These are phyloP conservation scores for Jasminum sambac DNA, from an alignment of 257 asterid genomes.

Conservation along the genomic window DNA sequence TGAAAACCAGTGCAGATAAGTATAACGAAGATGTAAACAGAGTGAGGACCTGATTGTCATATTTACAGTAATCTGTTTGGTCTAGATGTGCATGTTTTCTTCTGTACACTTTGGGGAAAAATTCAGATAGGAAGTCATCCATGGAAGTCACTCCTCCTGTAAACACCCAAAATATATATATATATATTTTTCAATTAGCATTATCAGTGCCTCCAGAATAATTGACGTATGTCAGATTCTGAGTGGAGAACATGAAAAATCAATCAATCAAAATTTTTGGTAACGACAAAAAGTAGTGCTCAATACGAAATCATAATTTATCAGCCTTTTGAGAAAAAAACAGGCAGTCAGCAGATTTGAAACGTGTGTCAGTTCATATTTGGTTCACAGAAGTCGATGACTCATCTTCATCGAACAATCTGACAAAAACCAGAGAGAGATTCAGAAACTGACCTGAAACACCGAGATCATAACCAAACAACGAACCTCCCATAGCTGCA, in stretches of 20 bases:
- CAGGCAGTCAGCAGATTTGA: too few species aligned
- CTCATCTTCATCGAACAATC: not conserved
- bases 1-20: slow-evolving; percentile 63
- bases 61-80: slow-evolving; percentile 78
- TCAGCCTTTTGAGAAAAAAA: too few species aligned
- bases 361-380: too few species aligned
- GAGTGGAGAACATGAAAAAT: too few species aligned
- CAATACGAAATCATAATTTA: too few species aligned
- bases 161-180: slow-evolving; percentile 1
- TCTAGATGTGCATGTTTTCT: slow-evolving; percentile 47
- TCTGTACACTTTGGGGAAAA: slow-evolving; percentile 62
- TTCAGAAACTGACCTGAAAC: slow-evolving; percentile 51
- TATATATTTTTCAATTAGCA: too few species aligned
- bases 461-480: slow-evolving; percentile 73
- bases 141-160: slow-evolving; percentile 85
- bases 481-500: slow-evolving; percentile 67
- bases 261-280: too few species aligned
- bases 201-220: too few species aligned
- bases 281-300: too few species aligned
- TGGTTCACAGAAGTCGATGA: too few species aligned
- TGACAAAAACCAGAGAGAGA: not conserved
- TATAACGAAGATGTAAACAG: slow-evolving; percentile 80
- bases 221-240: too few species aligned
- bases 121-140: slow-evolving; percentile 70
- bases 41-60: slow-evolving; percentile 72